Evolutionary conservation across 164 flowering plant genomes (phyloP), one percentile per base, ranked within the genome.

Genomic region (Brasenia schreberi): DNA sequence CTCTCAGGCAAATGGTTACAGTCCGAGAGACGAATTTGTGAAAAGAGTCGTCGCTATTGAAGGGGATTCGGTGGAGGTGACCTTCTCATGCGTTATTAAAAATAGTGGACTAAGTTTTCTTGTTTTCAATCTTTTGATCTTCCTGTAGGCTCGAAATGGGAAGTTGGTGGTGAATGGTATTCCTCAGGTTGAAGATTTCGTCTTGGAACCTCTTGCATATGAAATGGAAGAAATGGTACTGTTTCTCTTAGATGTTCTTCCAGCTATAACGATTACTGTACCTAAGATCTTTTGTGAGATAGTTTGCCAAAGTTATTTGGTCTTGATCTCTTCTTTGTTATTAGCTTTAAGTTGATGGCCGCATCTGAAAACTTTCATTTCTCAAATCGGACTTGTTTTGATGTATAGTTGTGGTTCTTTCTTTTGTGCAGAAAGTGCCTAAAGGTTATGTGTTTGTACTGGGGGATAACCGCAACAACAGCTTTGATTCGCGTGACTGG

Each of bases 391-490:
- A 45, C 12, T 45, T 45, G 11, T 45, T 45, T 45, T 45, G 53
- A 45, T 12, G 12, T 45, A 12, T 45, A 45, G 1, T 0, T 23
- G 27, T 23, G 27, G 27, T 23, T 45, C 53, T 45, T 7, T 45
- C 53, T 12, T 59, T 68, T 67, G 58, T 77, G 70, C 87, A 94
- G 99, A 72, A 84, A 80, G 92, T 94, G 16, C 97, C 97, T n/a
- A 84, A 91, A 74, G 97, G 90, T 58, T 85, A 80, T 78, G 99
- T 94, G 5, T 94, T 87, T 76, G 99, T 94, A 64, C 65, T 94
- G 90, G 99, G 99, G 45, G 99, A 94, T 78, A 94, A 94, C 69
- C 89, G 99, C 23, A 94, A 94, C 72, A 82, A 89, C 77, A 94
- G 99, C 72, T 89, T 82, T 67, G 99, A 94, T 73, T 94, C 98